These are phyloP conservation scores for Ophiostoma pallidulum DNA, from an alignment of 2,329 filamentous ascomycete species.

Conservation along the genomic window DNA sequence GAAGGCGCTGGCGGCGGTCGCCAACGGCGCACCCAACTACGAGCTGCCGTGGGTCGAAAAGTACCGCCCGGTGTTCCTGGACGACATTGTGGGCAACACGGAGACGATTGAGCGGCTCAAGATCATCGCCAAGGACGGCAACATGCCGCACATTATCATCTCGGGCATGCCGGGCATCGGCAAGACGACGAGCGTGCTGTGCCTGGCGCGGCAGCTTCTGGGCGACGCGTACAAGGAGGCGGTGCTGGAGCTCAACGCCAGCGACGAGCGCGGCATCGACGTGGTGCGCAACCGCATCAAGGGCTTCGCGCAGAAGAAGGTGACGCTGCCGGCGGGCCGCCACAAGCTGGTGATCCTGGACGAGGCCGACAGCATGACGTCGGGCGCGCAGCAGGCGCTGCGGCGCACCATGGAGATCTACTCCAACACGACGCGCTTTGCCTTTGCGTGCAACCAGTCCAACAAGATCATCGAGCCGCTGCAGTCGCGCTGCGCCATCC, in stretches of 20 bases:
- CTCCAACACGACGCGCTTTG: constrained; percentile 89
- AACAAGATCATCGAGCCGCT: constrained; percentile 99
- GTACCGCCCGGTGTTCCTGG: constrained; percentile 86
- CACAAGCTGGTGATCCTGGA: constrained; percentile 97
- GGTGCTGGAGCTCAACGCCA: constrained; percentile 90
- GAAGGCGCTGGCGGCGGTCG: constrained; percentile 40
- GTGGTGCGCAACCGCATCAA: constrained; percentile 97
- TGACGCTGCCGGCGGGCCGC: constrained; percentile 78
- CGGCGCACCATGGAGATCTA: constrained; percentile 98
- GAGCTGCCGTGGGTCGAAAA: constrained; percentile 96
- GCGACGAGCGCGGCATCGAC: constrained; percentile 93
- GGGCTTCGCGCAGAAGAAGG: constrained; percentile 97
- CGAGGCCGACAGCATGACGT: constrained; percentile 97
- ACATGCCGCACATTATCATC: constrained; percentile 99
- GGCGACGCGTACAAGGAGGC: constrained; percentile 96
- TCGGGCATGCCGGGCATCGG: constrained; percentile 99
- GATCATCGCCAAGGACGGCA: constrained; percentile 96
- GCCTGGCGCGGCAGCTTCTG: constrained; percentile 81
- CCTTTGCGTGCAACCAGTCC: constrained; percentile 95
- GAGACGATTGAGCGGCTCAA: constrained; percentile 96
- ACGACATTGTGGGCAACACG: constrained; percentile 95
- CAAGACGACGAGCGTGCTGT: constrained; percentile 93
- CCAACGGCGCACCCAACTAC: constrained; percentile 48
- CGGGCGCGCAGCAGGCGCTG: constrained; percentile 88
- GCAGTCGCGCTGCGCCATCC: constrained; percentile 90